Evolutionary conservation across 805 yeast genomes (phyloP).

Genomic region (Ogataea sp.): DNA sequence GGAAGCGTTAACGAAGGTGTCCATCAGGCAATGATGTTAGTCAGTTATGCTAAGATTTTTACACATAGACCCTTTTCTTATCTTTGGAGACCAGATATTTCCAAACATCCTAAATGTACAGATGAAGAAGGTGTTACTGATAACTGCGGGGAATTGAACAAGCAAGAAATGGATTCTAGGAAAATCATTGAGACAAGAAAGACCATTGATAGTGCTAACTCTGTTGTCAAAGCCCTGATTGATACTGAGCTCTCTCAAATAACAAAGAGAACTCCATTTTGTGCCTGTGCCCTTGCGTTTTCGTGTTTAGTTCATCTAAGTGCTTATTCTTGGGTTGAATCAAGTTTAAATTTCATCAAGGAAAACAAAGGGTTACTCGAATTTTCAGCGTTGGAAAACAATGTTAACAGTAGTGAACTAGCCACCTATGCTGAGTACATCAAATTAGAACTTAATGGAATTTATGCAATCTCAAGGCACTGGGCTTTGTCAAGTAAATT

Average conservation of each 20-base stretch:
- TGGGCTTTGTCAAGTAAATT: constrained; percentile 43
- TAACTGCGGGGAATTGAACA: constrained; percentile 22
- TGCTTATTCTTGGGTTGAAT: constrained; percentile 45
- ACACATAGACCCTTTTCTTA: constrained; percentile 47
- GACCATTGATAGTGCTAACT: constrained; percentile 46
- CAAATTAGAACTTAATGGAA: constrained; percentile 40
- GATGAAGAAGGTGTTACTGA: constrained; percentile 21
- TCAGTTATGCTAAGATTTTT: constrained; percentile 46
- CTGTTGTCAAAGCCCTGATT: constrained; percentile 35
- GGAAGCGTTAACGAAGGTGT: constrained; percentile 47
- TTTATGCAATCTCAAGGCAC: constrained; percentile 40
- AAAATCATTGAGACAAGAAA: constrained; percentile 45
- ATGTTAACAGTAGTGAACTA: constrained; percentile 28
- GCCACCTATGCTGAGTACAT: constrained; percentile 39
- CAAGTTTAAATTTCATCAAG: constrained; percentile 18
- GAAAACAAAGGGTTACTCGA: constrained; percentile 4
- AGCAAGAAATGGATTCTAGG: constrained; percentile 31
- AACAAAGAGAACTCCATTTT: constrained; percentile 38
- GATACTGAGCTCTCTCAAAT: constrained; percentile 40
- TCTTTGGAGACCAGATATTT: constrained; percentile 41
- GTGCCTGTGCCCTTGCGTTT: constrained; percentile 47
- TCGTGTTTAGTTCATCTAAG: constrained; percentile 44
- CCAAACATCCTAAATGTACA: constrained; percentile 31
- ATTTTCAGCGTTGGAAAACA: constrained; percentile 14
- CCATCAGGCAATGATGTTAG: constrained; percentile 39